These are phyloP conservation scores for Calonectria fujianensis DNA, from an alignment of 2,329 filamentous ascomycete genomes.

Conservation along the genomic window DNA sequence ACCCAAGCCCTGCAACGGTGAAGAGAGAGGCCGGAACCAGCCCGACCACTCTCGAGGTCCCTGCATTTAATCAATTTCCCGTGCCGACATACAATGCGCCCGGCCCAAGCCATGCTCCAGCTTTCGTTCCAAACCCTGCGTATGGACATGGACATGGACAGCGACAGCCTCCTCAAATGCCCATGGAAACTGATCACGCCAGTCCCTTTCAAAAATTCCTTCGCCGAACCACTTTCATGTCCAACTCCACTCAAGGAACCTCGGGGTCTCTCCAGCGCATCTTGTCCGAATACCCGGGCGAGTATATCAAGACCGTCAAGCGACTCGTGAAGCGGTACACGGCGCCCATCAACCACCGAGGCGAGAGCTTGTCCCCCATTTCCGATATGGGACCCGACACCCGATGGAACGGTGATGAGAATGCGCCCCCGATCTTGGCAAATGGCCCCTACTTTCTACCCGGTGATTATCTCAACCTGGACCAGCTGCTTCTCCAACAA, in stretches of 20 bases:
- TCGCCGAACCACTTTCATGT: constrained; percentile 61
- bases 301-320: constrained; percentile 62
- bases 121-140: not conserved
- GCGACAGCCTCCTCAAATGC: not conserved
- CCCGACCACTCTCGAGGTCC: constrained; percentile 46
- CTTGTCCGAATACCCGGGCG: constrained; percentile 57
- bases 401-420: constrained; percentile 57
- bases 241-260: constrained; percentile 62
- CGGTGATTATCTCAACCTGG: constrained; percentile 69
- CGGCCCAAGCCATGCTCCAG: not conserved
- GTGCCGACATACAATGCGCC: constrained; percentile 24
- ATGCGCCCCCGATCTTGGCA: constrained; percentile 49
- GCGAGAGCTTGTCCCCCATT: constrained; percentile 50
- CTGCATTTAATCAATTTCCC: constrained; percentile 49
- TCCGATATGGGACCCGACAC: constrained; percentile 46
- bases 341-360: constrained; percentile 52
- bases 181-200: constrained; percentile 41
- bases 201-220: constrained; percentile 54
- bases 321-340: constrained; percentile 64
- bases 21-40: constrained; percentile 37
- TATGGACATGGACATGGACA: not conserved
- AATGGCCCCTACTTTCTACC: constrained; percentile 62
- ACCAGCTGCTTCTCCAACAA: constrained; percentile 42
- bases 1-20: constrained; percentile 41
- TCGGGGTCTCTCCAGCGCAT: constrained; percentile 60